Evolutionary conservation across 495 filamentous ascomycete genomes (phyloP), one percentile per base, ranked within the genome.

Genomic region (Xylaria telfairii): DNA sequence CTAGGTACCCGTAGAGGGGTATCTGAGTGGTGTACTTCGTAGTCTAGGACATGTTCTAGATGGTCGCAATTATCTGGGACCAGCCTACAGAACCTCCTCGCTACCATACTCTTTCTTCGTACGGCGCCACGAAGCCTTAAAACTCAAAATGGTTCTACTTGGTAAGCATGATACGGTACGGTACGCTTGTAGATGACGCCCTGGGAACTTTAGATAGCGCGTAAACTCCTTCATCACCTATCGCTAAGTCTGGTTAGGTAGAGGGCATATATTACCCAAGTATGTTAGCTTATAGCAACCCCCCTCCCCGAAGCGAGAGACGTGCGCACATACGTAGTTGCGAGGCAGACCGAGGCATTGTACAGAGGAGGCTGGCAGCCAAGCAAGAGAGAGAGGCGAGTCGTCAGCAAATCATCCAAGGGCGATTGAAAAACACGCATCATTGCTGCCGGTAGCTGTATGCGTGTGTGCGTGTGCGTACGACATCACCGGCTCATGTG

Each of bases 401-500:
- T 37, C 7, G 7, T 21, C 19, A 59, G 32, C 56, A 34, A 59
- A 61, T 61, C 37, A 19, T 26, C 1, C 19, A 26, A 41, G 13
- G 32, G 9, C 32, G 13, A 13, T 59, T 59, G 10, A n/a, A 37
- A n/a, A 10, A 12, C 30, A 5, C 32, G 21, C 56, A 21, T 13
- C 13, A 24, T 42, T 13, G 19, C n/a, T 62, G 19, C 19, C 59
- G 26, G 37, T 28, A n/a, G 1, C 21, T 61, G 26, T n/a, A n/a
- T n/a, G 59, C 34, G n/a, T 9, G 9, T 42, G 19, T 42, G 21
- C 37, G 37, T 42, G n/a, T n/a, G 15, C 4, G 37, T 61, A 37
- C 37, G 5, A 24, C 37, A 41, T 26, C 59, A 42, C 17, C 37
- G 37, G 37, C 59, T 39, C 59, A 62, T 62, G 59, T 62, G 59